A percentile compares a stretch with the other conserved stretches of the same genome.
Evolutionary conservation across 768 basidiomycete species (phyloP).

Genomic region (Boletus reticuloceps): DNA sequence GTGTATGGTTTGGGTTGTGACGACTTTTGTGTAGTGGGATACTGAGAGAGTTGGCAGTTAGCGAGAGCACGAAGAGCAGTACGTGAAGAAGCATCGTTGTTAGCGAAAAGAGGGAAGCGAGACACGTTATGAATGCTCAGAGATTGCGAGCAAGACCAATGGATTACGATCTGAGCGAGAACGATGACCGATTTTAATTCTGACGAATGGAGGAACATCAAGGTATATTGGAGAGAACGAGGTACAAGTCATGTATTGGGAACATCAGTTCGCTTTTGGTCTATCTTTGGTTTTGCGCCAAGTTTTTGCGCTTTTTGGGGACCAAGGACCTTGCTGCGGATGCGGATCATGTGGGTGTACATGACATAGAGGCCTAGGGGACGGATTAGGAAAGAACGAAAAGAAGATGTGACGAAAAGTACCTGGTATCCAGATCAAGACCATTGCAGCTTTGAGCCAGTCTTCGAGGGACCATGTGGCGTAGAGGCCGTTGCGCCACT

Average conservation of each 20-base stretch:
- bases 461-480: constrained; percentile 54
- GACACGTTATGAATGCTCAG: constrained; percentile 2
- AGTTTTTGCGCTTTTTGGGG: constrained; percentile 30
- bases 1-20: neutral
- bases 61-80: constrained; percentile 6
- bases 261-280: constrained; percentile 18
- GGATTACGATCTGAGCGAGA: constrained; percentile 2
- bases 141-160: constrained; percentile 8
- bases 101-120: neutral
- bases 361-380: constrained; percentile 48
- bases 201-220: neutral
- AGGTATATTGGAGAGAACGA: constrained; percentile 22
- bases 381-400: neutral
- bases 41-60: constrained; percentile 3
- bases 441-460: constrained; percentile 56
- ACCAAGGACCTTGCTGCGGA: constrained; percentile 54
- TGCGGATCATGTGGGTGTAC: constrained; percentile 59
- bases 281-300: constrained; percentile 28
- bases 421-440: constrained; percentile 91
- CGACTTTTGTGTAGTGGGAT: constrained; percentile 8
- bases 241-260: neutral
- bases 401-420: constrained; percentile 17
- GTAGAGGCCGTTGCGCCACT: constrained; percentile 41
- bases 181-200: neutral
- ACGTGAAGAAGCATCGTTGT: constrained; percentile 11